phyloP scores from a whole-genome alignment of 306 rosid genomes.

The Trichosanthes cucumerina region DNA sequence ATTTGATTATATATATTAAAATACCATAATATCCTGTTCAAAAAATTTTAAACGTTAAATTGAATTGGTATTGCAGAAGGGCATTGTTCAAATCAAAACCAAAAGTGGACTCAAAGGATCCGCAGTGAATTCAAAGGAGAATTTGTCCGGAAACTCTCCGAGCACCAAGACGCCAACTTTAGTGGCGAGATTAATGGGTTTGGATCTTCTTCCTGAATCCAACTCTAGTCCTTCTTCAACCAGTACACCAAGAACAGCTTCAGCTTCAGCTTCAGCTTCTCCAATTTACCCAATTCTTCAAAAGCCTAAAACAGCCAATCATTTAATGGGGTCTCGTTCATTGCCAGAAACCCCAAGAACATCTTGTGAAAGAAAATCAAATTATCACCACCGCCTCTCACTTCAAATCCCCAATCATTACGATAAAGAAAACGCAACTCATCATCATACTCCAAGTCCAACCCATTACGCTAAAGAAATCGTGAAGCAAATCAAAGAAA shows the following conservation, averaged over 20 bases:
- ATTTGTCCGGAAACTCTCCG: constrained; percentile 42
- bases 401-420: constrained; percentile 68
- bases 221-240: not conserved
- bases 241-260: constrained; percentile 20
- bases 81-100: constrained; percentile 52
- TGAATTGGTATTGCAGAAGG: constrained; percentile 28
- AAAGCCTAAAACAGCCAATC: not conserved
- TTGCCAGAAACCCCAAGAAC: constrained; percentile 73
- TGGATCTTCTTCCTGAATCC: constrained; percentile 68
- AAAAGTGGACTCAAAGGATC: constrained; percentile 15
- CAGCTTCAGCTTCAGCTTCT: constrained; percentile 25
- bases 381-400: constrained; percentile 53
- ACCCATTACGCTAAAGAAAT: constrained; percentile 52
- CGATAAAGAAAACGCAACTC: constrained; percentile 37
- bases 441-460: constrained; percentile 35
- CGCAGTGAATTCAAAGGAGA: constrained; percentile 33
- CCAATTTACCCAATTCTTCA: constrained; percentile 19
- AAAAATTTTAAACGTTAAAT: not conserved
- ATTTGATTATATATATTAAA: not conserved
- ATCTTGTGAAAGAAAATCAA: constrained; percentile 58
- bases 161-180: constrained; percentile 77
- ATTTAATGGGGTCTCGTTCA: constrained; percentile 31
- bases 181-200: constrained; percentile 95
- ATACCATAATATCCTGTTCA: no score
- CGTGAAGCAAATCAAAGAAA: constrained; percentile 64